Evolutionary conservation across 441 rosid genomes (phyloP).

Genomic region (Corymbia calophylla): DNA sequence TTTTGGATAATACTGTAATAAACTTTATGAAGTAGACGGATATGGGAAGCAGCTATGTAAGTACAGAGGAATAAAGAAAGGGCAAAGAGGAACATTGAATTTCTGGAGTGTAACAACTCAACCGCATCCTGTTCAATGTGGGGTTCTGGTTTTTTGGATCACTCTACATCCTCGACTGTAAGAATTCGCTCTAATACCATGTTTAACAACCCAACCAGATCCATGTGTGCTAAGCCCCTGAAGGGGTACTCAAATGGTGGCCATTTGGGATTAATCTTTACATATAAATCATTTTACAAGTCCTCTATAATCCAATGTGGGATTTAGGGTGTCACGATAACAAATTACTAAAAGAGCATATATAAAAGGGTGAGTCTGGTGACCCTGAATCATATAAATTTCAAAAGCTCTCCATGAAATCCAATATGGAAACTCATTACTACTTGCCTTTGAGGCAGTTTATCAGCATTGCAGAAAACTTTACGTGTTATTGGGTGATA

Average conservation of each 20-base stretch:
- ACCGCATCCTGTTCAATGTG: neutral
- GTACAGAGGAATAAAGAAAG: neutral
- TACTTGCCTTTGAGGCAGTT: neutral
- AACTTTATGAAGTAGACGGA: neutral
- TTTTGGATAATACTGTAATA: neutral
- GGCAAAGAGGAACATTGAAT: neutral
- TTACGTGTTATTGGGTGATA: neutral
- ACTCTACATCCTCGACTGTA: neutral
- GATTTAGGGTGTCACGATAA: neutral
- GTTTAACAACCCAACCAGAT: neutral
- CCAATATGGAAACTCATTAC: neutral
- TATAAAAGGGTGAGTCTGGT: neutral
- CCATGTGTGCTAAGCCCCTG: neutral
- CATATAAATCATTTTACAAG: neutral
- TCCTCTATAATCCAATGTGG: neutral
- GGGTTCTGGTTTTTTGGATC: neutral
- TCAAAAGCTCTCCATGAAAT: neutral
- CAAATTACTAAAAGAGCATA: neutral
- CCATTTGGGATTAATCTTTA: neutral
- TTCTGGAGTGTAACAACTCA: neutral
- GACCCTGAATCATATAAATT: neutral
- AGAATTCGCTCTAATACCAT: neutral
- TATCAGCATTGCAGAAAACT: neutral
- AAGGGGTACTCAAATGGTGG: neutral
- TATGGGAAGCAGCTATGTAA: neutral